Evolutionary conservation across 352 stramenopile genomes (phyloP).

Genomic region (Phytophthora chlamydospora): DNA sequence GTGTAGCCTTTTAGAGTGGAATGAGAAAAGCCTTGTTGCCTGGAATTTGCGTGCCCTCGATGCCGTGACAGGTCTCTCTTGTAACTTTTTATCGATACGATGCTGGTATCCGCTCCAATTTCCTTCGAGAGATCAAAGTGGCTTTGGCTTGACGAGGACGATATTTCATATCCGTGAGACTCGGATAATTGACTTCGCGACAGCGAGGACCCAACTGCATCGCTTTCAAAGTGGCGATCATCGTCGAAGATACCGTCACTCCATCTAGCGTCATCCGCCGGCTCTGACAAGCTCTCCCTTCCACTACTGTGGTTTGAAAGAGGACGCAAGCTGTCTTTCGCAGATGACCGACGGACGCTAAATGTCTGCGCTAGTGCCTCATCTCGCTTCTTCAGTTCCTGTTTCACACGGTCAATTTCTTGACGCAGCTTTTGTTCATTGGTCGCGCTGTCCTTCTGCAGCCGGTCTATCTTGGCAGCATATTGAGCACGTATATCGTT

Average conservation of each 20-base stretch:
- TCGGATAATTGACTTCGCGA: slow-evolving; percentile 66
- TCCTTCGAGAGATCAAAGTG: slow-evolving; percentile 28
- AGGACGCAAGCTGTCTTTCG: neutral
- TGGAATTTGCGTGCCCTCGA: slow-evolving; percentile 11
- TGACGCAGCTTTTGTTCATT: slow-evolving; percentile 52
- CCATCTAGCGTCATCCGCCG: slow-evolving; percentile 27
- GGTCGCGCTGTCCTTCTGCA: slow-evolving; percentile 55
- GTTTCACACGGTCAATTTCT: slow-evolving; percentile 61
- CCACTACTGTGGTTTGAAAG: slow-evolving; percentile 16
- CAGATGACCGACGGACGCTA: slow-evolving; percentile 26
- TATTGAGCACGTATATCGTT: slow-evolving; percentile 55
- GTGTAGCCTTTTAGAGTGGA: slow-evolving; percentile 17
- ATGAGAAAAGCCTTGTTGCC: neutral
- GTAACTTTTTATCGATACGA: slow-evolving; percentile 6
- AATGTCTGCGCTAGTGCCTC: slow-evolving; percentile 14
- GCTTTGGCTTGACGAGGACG: slow-evolving; percentile 14
- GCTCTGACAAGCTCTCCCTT: slow-evolving; percentile 30
- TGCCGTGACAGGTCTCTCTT: neutral
- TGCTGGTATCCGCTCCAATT: slow-evolving; percentile 13
- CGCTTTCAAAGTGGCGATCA: slow-evolving; percentile 35
- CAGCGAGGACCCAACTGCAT: slow-evolving; percentile 50
- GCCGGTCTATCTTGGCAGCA: slow-evolving; percentile 45
- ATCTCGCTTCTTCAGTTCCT: slow-evolving; percentile 50
- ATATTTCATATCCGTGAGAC: slow-evolving; percentile 31
- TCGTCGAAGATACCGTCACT: slow-evolving; percentile 34